Evolutionary conservation across 768 basidiomycete species (phyloP), one percentile per base, ranked within the genome.

Genomic region (Pulveroboletus sp.): DNA sequence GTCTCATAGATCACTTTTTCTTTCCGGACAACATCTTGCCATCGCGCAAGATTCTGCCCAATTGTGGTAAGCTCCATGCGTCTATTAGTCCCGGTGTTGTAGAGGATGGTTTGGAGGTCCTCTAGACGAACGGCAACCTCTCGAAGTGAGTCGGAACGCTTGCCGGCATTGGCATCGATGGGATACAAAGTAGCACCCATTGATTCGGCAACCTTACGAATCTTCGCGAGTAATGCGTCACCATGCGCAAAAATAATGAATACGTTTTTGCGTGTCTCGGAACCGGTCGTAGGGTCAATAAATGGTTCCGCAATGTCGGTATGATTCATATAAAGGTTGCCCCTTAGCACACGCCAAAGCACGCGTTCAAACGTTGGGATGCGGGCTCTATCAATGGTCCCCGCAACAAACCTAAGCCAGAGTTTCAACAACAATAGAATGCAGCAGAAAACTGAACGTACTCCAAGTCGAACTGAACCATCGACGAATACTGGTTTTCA

Each of bases 211-310:
- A 99, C 89, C 69, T 93, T 97, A 66, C 94, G 89, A 64, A 99
- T 97, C 78, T 98, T 99, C 55, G 90, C 80, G 27, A 99, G 82
- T 18, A 98, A 75, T 17, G 87, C 84, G 35, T 90, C 85, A 15
- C 96, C 96, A 59, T 99, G 94, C 0, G 96, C 96, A 60, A 99
- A 99, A 65, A 99, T 98, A 72, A 99, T 95, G 75, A 99, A 99
- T 36, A 98, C 96, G 61, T 97, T 93, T 80, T 98, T 99, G 74
- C 89, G 82, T 18, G 88, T 89, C 72, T 94, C 89, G 17, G 71
- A 74, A 32, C 86, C 87, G 0, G 89, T 89, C 18, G 76, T 77
- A 12, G 93, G 88, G 64, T 98, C 92, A 50, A 92, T 77, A 61
- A 98, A 96, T 6, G 92, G 88, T 57, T 95, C 91, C 35, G 80